Conservation (phyloP, 306 rosid species). For the Betula pendula region DNA sequence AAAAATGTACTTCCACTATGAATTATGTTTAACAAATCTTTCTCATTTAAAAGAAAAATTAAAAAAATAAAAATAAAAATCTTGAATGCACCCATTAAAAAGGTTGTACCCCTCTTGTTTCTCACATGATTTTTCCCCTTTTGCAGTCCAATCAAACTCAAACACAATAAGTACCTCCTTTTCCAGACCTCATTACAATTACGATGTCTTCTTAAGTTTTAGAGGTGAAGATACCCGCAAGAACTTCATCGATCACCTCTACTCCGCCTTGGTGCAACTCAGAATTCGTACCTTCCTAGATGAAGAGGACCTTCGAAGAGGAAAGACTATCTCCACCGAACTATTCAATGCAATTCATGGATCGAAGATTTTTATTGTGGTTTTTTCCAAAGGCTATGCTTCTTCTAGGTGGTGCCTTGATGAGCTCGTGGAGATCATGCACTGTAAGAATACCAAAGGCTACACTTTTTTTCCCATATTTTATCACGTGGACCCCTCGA, state of each 20-base stretch:
- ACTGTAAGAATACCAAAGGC: background rate
- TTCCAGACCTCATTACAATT: background rate
- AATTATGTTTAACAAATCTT: too few species aligned
- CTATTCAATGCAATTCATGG: background rate
- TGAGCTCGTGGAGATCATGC: constrained; percentile 7
- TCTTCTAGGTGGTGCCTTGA: constrained; percentile 8
- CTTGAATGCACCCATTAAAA: too few species aligned
- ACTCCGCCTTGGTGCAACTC: background rate
- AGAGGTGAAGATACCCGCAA: background rate
- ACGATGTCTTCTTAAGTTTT: background rate
- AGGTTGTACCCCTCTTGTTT: too few species aligned
- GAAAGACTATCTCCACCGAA: background rate
- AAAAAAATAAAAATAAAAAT: too few species aligned
- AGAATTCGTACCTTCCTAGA: background rate
- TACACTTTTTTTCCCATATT: background rate
- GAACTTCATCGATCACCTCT: background rate
- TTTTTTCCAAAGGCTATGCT: background rate
- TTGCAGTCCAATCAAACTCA: too few species aligned
- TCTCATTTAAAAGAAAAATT: too few species aligned
- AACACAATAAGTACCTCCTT: too few species aligned
- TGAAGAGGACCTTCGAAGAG: background rate
- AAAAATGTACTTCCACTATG: too few species aligned
- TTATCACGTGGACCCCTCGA: too few species aligned
- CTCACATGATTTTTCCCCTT: too few species aligned
- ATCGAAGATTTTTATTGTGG: background rate